phyloP scores from a whole-genome alignment of 805 yeast genomes.

The Torulaspora microellipsoides region DNA sequence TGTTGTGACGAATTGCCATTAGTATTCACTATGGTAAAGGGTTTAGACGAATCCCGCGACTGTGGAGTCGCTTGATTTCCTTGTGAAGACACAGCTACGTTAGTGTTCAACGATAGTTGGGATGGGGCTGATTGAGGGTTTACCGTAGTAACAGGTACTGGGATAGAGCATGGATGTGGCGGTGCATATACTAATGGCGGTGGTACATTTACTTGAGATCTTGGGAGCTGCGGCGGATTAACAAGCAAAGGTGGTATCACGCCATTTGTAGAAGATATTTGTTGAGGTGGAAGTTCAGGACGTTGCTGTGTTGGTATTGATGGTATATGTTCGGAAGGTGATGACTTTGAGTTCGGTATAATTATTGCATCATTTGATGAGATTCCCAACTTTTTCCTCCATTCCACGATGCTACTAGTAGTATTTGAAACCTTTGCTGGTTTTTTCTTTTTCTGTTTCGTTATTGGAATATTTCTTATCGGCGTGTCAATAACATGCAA shows the following conservation, averaged over 20 bases:
- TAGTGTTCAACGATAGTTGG: background rate
- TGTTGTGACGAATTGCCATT: background rate
- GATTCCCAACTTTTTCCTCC: conserved; percentile 35
- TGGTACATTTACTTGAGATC: background rate
- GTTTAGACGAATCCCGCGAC: background rate
- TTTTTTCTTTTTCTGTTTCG: conserved; percentile 28
- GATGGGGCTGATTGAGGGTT: conserved; percentile 3
- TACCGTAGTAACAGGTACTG: conserved; percentile 1
- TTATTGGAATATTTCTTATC: conserved; percentile 25
- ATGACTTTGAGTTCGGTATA: background rate
- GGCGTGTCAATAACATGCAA: conserved; percentile 30
- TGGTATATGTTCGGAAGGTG: no score
- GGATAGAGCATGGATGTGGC: background rate
- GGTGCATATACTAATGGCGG: conserved; percentile 1
- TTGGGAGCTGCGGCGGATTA: background rate
- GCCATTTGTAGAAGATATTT: background rate
- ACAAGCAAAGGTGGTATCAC: background rate
- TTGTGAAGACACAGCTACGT: background rate
- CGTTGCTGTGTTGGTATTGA: background rate
- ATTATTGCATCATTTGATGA: conserved; percentile 2
- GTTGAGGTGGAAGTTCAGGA: background rate
- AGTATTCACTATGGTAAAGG: background rate
- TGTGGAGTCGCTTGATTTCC: conserved; percentile 1
- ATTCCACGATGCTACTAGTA: conserved; percentile 36
- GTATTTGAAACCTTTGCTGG: conserved; percentile 31